Percentiles rank a stretch among this genome's conserved stretches.
phyloP scores from a whole-genome alignment of 1,284 basidiomycete species.

The Exsudoporus floridanus region DNA sequence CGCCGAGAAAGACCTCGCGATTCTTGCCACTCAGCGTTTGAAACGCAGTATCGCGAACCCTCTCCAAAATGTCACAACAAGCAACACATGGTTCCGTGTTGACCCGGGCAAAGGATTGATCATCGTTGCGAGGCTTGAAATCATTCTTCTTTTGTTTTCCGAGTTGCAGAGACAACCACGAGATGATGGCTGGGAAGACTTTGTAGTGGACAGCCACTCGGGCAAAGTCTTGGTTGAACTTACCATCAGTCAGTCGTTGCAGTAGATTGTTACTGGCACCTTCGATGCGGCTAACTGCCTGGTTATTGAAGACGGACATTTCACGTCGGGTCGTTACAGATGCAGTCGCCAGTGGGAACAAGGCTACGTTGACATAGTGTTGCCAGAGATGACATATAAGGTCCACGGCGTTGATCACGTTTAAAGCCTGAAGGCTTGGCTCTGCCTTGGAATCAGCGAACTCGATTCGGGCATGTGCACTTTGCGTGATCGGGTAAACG shows the following conservation, averaged over 20 bases:
- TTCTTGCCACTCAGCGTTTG: constrained; percentile 89
- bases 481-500: constrained; percentile 35
- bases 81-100: constrained; percentile 95
- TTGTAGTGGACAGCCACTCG: constrained; percentile 1
- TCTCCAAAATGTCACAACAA: constrained; percentile 85
- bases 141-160: constrained; percentile 95
- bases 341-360: constrained; percentile 85
- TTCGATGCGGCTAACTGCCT: constrained; percentile 86
- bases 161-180: constrained; percentile 72
- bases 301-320: constrained; percentile 92
- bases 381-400: constrained; percentile 96
- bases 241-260: constrained; percentile 84
- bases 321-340: constrained; percentile 89
- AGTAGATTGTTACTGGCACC: constrained; percentile 81
- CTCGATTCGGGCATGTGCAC: constrained; percentile 73
- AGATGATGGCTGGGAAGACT: constrained; percentile 52
- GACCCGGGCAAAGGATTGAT: constrained; percentile 88
- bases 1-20: constrained; percentile 86
- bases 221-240: constrained; percentile 25
- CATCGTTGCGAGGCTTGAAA: constrained; percentile 96
- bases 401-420: constrained; percentile 76
- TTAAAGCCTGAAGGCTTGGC: constrained; percentile 73
- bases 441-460: constrained; percentile 74
- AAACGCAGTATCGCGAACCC: constrained; percentile 72
- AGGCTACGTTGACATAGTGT: constrained; percentile 89